These are phyloP conservation scores for Lepiota brunneoincarnata DNA, from an alignment of 768 basidiomycete genomes.

Conservation along the genomic window DNA sequence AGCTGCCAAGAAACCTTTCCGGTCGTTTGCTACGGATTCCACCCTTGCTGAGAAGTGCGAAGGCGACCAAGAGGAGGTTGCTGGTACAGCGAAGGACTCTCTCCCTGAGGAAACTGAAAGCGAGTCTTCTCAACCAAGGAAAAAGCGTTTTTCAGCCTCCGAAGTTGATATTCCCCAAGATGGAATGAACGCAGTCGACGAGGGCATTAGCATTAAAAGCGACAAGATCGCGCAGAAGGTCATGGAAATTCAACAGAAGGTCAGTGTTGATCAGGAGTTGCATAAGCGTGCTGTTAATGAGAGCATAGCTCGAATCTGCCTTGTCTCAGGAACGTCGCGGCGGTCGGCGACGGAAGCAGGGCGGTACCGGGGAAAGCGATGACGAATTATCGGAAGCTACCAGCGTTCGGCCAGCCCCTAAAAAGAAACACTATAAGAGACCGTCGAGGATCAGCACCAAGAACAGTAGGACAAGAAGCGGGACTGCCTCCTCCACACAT, in stretches of 20 bases:
- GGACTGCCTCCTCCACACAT: conserved; percentile 62
- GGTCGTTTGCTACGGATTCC: conserved; percentile 77
- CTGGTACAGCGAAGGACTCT: conserved; percentile 20
- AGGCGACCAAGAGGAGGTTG: conserved; percentile 29
- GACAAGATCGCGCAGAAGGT: conserved; percentile 90
- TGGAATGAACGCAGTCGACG: conserved; percentile 84
- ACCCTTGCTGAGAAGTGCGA: conserved; percentile 71
- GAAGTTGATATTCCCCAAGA: conserved; percentile 65
- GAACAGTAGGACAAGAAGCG: conserved; percentile 48
- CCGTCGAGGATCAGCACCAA: conserved; percentile 31
- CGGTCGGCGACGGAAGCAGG: conserved; percentile 13
- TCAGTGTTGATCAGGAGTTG: conserved; percentile 28
- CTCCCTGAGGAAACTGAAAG: conserved; percentile 48
- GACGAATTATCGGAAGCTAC: conserved; percentile 48
- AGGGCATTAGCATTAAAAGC: conserved; percentile 79
- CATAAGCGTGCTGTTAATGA: conserved; percentile 10
- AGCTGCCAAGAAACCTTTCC: conserved; percentile 45
- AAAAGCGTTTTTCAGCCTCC: conserved; percentile 80
- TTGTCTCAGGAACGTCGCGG: conserved; percentile 55
- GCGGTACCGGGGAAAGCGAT: conserved; percentile 38
- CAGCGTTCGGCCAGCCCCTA: conserved; percentile 37
- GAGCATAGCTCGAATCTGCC: conserved; percentile 67
- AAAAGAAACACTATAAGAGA: conserved; percentile 24
- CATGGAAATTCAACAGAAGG: conserved; percentile 88
- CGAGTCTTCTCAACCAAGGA: conserved; percentile 41